Evolutionary conservation across 2,329 filamentous ascomycete species (phyloP), one percentile per base, ranked within the genome.

Genomic region (Aspergillus brasiliensis): DNA sequence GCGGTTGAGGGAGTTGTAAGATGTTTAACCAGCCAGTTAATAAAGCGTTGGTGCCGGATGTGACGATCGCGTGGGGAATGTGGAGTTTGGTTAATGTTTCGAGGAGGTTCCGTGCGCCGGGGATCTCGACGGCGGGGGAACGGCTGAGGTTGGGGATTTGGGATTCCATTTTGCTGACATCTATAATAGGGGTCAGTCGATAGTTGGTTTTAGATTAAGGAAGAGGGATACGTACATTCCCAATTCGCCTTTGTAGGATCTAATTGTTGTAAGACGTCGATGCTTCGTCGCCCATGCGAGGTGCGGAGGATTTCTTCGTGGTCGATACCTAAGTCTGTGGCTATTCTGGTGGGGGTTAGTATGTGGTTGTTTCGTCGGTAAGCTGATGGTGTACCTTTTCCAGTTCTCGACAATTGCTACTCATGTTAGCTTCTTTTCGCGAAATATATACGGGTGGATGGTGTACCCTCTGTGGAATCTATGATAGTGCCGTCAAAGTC

Each of bases 401-500:
- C 57, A 58, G 5, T 54, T 54, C 31, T 58, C 51, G 7, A 54
- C 17, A 17, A 58, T 58, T 13, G 57, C 57, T 58, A 10, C 25
- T 27, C 5, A 3, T n/a, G 52, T n/a, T 3, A 46, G 25, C 8
- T 19, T 17, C 1, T 34, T 11, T 11, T 34, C 11, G 0, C 5
- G 11, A 17, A 10, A 3, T 28, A 3, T 34, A 34, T 5, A 3
- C 3, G n/a, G 5, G 8, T 8, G 2, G 1, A 17, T 23, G 13
- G 21, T 23, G n/a, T 31, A 58, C 57, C 49, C 25, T 58, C 57
- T 2, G 57, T 58, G 5, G 57, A 58, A 27, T 58, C 57, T 2
- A 58, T 58, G n/a, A 58, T 58, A 8, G 57, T 58, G 3, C 57
- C 57, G 31, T 58, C 57, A 6, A 58, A 54, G 51, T 58, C 57